phyloP scores from a whole-genome alignment of 1,139 yeast species.

The Hansenula sp. region DNA sequence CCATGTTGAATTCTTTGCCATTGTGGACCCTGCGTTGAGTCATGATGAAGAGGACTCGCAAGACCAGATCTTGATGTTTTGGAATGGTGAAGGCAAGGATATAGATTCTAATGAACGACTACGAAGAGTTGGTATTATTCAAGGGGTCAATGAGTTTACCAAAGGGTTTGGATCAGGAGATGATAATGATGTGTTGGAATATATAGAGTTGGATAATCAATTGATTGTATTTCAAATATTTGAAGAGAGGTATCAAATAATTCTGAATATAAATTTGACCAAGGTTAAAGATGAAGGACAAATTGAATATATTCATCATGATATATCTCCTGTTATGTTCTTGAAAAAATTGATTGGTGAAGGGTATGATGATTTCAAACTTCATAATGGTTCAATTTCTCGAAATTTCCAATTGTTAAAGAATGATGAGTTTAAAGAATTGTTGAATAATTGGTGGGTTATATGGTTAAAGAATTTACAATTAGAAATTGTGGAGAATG shows the following conservation, averaged over 20 bases:
- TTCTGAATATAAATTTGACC: constrained; percentile 11
- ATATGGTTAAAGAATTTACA: constrained; percentile 16
- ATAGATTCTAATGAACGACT: constrained; percentile 25
- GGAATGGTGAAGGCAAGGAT: constrained; percentile 4
- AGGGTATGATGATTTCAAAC: constrained; percentile 19
- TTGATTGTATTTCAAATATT: constrained; percentile 22
- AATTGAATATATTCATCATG: constrained; percentile 7
- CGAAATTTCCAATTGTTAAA: constrained; percentile 15
- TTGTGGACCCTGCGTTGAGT: constrained; percentile 15
- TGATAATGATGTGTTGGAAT: constrained; percentile 14
- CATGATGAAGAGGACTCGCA: constrained; percentile 5
- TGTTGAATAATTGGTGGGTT: constrained; percentile 19
- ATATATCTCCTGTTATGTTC: constrained; percentile 13
- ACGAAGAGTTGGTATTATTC: constrained; percentile 32
- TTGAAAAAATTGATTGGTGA: constrained; percentile 6
- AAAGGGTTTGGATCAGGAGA: constrained; percentile 13
- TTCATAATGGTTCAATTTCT: constrained; percentile 20
- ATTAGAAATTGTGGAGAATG: constrained; percentile 16
- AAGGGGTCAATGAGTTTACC: constrained; percentile 31
- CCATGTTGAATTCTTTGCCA: constrained; percentile 11
- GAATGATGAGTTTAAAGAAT: constrained; percentile 9
- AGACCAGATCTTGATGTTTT: constrained; percentile 9
- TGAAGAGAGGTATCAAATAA: constrained; percentile 18
- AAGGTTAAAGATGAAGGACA: constrained; percentile 14
- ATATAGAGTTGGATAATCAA: constrained; percentile 26